A percentile compares a stretch with the other conserved stretches of the same genome.
Conservation (phyloP, 495 filamentous ascomycete species). For the Hypoxylon fuscum region DNA sequence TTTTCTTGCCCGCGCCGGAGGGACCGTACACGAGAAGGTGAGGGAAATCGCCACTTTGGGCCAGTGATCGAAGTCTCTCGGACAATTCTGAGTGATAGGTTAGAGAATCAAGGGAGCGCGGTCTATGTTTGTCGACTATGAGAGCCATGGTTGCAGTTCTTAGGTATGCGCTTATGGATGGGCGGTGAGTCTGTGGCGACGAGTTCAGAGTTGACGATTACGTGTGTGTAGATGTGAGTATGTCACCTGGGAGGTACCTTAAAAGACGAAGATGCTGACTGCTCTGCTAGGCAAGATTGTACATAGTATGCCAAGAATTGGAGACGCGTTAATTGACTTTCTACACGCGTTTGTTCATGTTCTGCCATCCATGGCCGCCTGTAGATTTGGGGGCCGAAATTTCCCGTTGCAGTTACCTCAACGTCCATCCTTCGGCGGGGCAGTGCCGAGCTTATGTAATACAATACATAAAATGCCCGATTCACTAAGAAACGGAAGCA, state of each 20-base stretch:
- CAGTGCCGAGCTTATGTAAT: slow-evolving; percentile 12
- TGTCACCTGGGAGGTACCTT: background rate
- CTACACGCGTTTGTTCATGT: slow-evolving; percentile 34
- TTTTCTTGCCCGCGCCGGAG: slow-evolving; percentile 97
- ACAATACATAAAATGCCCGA: no score
- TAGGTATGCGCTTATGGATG: background rate
- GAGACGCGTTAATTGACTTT: slow-evolving; percentile 43
- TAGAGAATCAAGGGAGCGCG: slow-evolving; percentile 85
- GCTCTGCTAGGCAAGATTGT: background rate
- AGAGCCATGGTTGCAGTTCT: slow-evolving; percentile 62
- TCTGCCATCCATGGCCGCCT: slow-evolving; percentile 16
- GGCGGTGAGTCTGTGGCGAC: background rate
- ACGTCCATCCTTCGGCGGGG: background rate
- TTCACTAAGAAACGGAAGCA: slow-evolving; percentile 18
- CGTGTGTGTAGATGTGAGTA: slow-evolving; percentile 3
- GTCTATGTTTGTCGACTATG: slow-evolving; percentile 93
- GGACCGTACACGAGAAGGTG: slow-evolving; percentile 97
- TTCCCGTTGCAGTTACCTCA: background rate
- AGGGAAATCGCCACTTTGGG: slow-evolving; percentile 95
- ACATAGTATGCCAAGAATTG: slow-evolving; percentile 18
- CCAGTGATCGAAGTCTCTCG: slow-evolving; percentile 87
- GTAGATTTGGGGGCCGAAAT: slow-evolving; percentile 3
- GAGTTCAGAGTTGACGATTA: background rate
- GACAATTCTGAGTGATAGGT: slow-evolving; percentile 92
- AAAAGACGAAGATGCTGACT: background rate